Percentiles rank a stretch among this genome's conserved stretches.
Conservation (phyloP, 2,329 filamentous ascomycete species). For the Venturia effusa region DNA sequence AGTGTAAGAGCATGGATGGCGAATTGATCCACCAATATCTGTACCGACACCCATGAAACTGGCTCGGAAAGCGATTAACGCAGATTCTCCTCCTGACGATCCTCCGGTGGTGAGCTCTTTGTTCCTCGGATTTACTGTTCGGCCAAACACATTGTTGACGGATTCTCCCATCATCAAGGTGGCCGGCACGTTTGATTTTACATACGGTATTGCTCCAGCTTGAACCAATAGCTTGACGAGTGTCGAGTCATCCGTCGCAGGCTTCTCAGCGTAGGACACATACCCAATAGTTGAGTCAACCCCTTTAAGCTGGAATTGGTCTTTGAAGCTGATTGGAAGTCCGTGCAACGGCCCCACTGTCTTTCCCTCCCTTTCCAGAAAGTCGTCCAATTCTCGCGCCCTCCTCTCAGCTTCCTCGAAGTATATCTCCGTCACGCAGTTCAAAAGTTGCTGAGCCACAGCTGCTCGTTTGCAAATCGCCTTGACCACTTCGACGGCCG, state of each 20-base stretch:
- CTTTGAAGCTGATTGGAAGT: conserved; percentile 44
- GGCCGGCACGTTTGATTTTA: conserved; percentile 43
- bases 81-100: conserved; percentile 54
- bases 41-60: conserved; percentile 51
- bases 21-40: conserved; percentile 51
- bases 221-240: conserved; percentile 26
- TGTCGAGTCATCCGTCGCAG: conserved; percentile 21
- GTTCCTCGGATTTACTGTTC: conserved; percentile 53
- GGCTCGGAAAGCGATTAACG: conserved; percentile 47
- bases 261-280: conserved; percentile 30
- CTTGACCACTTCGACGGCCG: conserved; percentile 40
- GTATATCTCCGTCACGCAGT: conserved; percentile 33
- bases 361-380: conserved; percentile 27
- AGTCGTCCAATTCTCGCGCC: conserved; percentile 29
- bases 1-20: conserved; percentile 74
- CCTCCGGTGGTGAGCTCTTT: conserved; percentile 51
- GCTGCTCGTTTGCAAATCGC: conserved; percentile 44
- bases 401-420: conserved; percentile 29
- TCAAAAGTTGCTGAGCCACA: conserved; percentile 48
- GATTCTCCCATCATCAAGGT: conserved; percentile 40
- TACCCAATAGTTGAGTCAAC: conserved; percentile 50
- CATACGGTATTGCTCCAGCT: conserved; percentile 39
- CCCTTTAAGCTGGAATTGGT: conserved; percentile 48
- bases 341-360: conserved; percentile 42
- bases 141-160: conserved; percentile 51